These are phyloP conservation scores for Luvunga scandens DNA, from an alignment of 345 rosid species.

Conservation along the genomic window DNA sequence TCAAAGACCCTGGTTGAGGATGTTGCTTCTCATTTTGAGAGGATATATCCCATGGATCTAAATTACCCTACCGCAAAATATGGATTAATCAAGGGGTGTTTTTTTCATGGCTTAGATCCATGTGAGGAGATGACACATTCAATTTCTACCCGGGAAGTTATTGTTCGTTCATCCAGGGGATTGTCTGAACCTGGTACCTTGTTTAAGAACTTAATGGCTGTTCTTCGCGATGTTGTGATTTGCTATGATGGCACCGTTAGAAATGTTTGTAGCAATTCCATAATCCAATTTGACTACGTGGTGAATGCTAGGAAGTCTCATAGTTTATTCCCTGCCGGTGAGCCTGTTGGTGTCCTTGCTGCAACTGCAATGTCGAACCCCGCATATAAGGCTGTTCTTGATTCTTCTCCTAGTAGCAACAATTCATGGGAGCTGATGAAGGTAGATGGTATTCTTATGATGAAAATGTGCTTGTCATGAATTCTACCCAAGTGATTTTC, in stretches of 20 bases:
- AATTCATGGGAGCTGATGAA: constrained; percentile 97
- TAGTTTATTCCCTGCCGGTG: constrained; percentile 74
- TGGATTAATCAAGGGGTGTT: constrained; percentile 72
- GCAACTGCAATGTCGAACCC: constrained; percentile 99
- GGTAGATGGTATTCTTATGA: constrained; percentile 38
- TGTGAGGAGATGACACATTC: constrained; percentile 93
- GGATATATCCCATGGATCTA: constrained; percentile 47
- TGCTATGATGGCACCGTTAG: constrained; percentile 94
- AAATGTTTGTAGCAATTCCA: constrained; percentile 76
- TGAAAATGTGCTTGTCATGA: constrained; percentile 2
- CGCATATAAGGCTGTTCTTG: constrained; percentile 97
- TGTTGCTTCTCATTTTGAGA: constrained; percentile 55
- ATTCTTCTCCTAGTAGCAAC: constrained; percentile 84
- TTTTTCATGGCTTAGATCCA: constrained; percentile 84
- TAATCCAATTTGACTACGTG: constrained; percentile 82
- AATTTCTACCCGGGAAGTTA: constrained; percentile 73
- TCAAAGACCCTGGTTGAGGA: constrained; percentile 76
- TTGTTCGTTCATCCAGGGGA: constrained; percentile 86
- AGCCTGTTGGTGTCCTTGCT: constrained; percentile 96
- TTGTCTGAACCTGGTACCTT: constrained; percentile 95
- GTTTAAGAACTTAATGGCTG: constrained; percentile 94
- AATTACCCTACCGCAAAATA: constrained; percentile 66
- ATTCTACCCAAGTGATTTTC: neutral
- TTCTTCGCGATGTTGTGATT: constrained; percentile 82
- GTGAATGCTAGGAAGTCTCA: constrained; percentile 37